Evolutionary conservation across 306 rosid genomes (phyloP).

Genomic region (Cicer bijugum): DNA sequence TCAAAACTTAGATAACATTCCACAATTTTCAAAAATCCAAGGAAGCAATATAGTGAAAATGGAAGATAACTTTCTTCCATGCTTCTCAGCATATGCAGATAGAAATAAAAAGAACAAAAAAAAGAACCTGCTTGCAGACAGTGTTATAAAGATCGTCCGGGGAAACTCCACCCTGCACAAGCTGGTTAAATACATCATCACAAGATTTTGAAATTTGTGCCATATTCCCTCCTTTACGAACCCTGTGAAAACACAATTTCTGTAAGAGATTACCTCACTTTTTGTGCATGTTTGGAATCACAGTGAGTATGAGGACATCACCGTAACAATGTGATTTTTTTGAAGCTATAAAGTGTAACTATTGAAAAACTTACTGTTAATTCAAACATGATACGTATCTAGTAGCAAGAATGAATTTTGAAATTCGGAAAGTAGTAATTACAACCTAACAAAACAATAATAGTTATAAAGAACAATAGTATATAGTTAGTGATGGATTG

Average conservation of each 20-base stretch:
- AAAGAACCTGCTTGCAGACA: conserved; percentile 85
- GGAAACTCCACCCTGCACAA: conserved; percentile 76
- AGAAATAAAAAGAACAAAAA: conserved; percentile 9
- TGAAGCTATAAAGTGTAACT: no score
- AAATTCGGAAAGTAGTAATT: not conserved
- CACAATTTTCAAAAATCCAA: not conserved
- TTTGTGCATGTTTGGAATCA: no score
- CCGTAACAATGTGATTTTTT: no score
- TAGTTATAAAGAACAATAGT: no score
- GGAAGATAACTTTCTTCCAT: not conserved
- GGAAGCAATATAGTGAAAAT: not conserved
- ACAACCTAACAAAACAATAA: no score
- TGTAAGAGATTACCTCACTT: conserved; percentile 2
- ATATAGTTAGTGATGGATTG: not conserved
- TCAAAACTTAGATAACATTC: conserved; percentile 7
- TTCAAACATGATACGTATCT: not conserved
- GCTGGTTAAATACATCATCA: conserved; percentile 79
- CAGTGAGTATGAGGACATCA: no score
- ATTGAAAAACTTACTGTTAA: no score
- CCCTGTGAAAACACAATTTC: conserved; percentile 57
- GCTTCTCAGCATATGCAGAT: conserved; percentile 28
- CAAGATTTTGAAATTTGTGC: conserved; percentile 76
- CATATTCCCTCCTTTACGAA: conserved; percentile 70
- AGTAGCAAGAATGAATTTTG: not conserved
- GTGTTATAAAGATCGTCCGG: conserved; percentile 78